Evolutionary conservation across 2,329 filamentous ascomycete genomes (phyloP).

Genomic region (Xylaria sp.): DNA sequence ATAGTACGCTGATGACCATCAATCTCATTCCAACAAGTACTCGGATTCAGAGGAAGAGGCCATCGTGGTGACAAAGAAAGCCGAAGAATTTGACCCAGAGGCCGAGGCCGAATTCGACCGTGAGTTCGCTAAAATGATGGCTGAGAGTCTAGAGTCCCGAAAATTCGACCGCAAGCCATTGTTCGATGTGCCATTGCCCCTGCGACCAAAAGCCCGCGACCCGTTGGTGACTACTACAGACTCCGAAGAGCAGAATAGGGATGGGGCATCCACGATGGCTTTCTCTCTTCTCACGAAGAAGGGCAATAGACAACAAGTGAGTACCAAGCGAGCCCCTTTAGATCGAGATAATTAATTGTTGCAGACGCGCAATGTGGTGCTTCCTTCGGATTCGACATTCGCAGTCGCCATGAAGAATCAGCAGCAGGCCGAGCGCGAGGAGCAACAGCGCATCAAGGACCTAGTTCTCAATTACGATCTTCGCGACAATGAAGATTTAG

Average conservation of each 20-base stretch:
- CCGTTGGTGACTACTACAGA: conserved; percentile 33
- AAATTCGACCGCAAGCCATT: conserved; percentile 93
- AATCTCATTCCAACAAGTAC: conserved; percentile 44
- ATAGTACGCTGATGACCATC: conserved; percentile 44
- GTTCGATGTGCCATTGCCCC: conserved; percentile 96
- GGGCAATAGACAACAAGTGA: conserved; percentile 88
- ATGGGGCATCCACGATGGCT: conserved; percentile 66
- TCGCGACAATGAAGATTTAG: conserved; percentile 71
- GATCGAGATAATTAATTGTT: conserved; percentile 14
- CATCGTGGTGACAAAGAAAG: conserved; percentile 84
- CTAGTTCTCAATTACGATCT: conserved; percentile 95
- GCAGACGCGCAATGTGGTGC: conserved; percentile 83
- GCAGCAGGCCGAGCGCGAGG: conserved; percentile 89
- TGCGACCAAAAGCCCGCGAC: conserved; percentile 67
- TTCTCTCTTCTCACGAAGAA: conserved; percentile 95
- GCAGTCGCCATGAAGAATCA: conserved; percentile 94
- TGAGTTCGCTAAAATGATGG: conserved; percentile 97
- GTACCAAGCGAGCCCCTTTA: conserved; percentile 17
- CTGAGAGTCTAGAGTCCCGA: conserved; percentile 89
- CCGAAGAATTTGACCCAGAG: conserved; percentile 86
- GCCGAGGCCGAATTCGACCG: conserved; percentile 96
- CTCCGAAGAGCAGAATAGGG: conserved; percentile 35
- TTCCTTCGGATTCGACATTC: conserved; percentile 88
- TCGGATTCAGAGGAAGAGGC: conserved; percentile 77
- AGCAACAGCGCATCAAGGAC: conserved; percentile 98